phyloP scores from a whole-genome alignment of 805 yeast genomes.

The Phaffomyces thermotolerans region DNA sequence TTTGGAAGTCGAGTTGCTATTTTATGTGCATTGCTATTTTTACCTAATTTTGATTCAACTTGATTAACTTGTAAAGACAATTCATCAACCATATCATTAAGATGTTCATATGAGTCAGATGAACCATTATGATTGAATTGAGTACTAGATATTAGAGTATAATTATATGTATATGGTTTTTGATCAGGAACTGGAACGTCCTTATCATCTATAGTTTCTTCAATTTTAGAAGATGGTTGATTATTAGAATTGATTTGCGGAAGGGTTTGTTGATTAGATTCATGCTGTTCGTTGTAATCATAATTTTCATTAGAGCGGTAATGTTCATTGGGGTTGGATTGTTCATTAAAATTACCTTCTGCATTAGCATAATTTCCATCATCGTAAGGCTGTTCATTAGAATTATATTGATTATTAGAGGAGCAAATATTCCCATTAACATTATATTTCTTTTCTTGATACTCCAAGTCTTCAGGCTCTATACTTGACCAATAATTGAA shows the following conservation, averaged over 20 bases:
- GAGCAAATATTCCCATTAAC: background rate
- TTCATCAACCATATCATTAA: conserved; percentile 31
- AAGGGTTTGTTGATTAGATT: no score
- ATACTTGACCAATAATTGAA: conserved; percentile 15
- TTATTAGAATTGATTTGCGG: no score
- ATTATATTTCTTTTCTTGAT: background rate
- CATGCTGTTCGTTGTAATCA: no score
- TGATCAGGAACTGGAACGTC: no score
- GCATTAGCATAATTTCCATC: background rate
- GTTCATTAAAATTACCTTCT: background rate
- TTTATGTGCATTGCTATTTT: background rate
- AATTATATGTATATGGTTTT: no score
- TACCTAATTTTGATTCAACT: conserved; percentile 17
- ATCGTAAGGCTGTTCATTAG: background rate
- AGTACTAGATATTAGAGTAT: background rate
- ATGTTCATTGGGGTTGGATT: background rate
- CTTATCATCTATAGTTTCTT: no score
- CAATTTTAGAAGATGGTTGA: no score
- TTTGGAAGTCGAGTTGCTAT: background rate
- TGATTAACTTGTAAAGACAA: conserved; percentile 21
- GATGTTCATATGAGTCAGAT: conserved; percentile 22
- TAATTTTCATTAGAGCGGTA: no score
- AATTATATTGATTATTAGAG: background rate
- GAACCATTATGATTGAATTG: background rate
- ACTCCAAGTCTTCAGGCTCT: background rate